A percentile compares a stretch with the other conserved stretches of the same genome.
Evolutionary conservation across 176 grass and related monocot species (phyloP).

Genomic region (Ananas comosus): DNA sequence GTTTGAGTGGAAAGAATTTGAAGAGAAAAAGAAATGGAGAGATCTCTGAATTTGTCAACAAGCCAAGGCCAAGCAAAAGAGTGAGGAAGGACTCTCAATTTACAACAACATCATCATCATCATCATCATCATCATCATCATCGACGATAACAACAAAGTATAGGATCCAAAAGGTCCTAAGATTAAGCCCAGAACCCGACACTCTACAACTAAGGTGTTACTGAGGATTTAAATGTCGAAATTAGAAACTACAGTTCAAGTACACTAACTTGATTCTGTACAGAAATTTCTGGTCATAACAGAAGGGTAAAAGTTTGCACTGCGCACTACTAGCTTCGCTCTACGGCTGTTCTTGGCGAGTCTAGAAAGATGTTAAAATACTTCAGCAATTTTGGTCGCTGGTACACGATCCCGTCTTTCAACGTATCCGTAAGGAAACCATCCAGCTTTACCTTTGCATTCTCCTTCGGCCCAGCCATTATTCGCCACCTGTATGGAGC

Average conservation of each 20-base stretch:
- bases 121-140: too few species aligned
- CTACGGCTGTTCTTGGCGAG: not conserved
- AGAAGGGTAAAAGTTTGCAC: not conserved
- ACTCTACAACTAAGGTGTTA: too few species aligned
- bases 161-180: too few species aligned
- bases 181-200: too few species aligned
- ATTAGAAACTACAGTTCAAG: not conserved
- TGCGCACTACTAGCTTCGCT: not conserved
- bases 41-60: too few species aligned
- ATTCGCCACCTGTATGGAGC: constrained; percentile 40
- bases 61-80: too few species aligned
- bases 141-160: too few species aligned
- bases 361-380: constrained; percentile 36
- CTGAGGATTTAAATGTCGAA: not conserved
- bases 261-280: not conserved
- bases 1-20: too few species aligned
- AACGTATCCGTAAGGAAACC: constrained; percentile 75
- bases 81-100: too few species aligned
- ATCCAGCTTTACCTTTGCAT: constrained; percentile 91
- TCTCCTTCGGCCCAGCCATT: constrained; percentile 97
- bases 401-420: constrained; percentile 66
- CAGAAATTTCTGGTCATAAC: not conserved
- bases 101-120: too few species aligned
- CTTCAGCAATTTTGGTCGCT: constrained; percentile 79
- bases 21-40: too few species aligned